Conservation (phyloP, 257 asterid genomes). For the Rhazya stricta region DNA sequence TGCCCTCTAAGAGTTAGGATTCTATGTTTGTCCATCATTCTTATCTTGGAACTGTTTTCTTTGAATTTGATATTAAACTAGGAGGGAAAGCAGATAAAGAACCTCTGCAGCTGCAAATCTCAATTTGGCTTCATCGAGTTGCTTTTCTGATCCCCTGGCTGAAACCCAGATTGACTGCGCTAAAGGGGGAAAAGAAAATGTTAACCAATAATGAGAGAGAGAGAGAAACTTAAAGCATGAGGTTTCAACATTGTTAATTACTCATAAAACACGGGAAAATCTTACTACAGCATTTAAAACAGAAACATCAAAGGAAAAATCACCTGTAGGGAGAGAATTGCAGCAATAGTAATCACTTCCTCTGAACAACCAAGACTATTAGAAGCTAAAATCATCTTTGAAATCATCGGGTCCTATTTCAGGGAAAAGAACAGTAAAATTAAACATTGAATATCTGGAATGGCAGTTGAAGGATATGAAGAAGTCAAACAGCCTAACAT, state of each 20-base stretch:
- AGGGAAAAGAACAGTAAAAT: neutral
- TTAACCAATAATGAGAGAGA: conserved; percentile 5
- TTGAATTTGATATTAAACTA: neutral
- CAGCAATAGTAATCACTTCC: conserved; percentile 87
- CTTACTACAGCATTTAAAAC: conserved; percentile 1
- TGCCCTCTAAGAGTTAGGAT: neutral
- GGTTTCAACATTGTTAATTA: neutral
- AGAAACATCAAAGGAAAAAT: neutral
- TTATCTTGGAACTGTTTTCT: neutral
- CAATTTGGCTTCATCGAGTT: conserved; percentile 83
- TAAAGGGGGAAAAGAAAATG: neutral
- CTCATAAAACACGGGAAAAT: neutral
- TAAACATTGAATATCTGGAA: neutral
- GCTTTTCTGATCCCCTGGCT: conserved; percentile 71
- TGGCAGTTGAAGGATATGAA: neutral
- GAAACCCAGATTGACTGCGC: conserved; percentile 92
- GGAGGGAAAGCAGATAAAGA: conserved; percentile 14
- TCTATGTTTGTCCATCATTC: neutral
- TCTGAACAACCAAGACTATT: conserved; percentile 76
- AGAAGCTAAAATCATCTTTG: conserved; percentile 89
- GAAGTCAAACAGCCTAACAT: neutral
- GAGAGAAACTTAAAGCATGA: neutral
- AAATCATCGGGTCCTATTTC: conserved; percentile 78
- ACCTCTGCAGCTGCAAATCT: conserved; percentile 99
- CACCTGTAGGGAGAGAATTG: conserved; percentile 92